Conservation (phyloP, 768 basidiomycete genomes). For the Mycena alexandri region DNA sequence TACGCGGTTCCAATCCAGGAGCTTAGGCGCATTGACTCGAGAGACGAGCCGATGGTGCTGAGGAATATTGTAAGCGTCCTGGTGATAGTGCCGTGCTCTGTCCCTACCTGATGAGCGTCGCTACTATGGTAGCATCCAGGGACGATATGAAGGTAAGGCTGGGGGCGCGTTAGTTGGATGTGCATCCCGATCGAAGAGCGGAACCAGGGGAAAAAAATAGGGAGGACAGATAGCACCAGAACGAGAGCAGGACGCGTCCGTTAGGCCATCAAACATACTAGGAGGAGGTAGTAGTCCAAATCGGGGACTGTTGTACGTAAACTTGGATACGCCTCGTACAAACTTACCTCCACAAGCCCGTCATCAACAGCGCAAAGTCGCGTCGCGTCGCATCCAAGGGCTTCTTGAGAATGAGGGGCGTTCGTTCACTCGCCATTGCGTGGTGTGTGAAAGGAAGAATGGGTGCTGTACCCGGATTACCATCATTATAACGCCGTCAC, state of each 20-base stretch:
- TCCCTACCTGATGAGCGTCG: conserved; percentile 61
- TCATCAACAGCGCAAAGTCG: conserved; percentile 33
- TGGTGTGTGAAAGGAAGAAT: not conserved
- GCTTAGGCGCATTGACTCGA: conserved; percentile 65
- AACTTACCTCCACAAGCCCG: conserved; percentile 32
- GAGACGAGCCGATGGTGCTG: conserved; percentile 68
- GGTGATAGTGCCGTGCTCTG: too few species aligned
- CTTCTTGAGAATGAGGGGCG: conserved; percentile 25
- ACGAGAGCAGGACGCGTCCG: too few species aligned
- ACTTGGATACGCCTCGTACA: not conserved
- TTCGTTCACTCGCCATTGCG: conserved; percentile 32
- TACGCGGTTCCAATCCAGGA: conserved; percentile 78
- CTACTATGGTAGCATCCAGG: conserved; percentile 66
- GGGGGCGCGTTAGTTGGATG: not conserved
- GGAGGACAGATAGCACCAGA: too few species aligned
- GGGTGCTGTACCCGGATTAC: too few species aligned
- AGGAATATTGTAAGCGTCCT: too few species aligned
- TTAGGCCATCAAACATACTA: too few species aligned
- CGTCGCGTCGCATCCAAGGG: conserved; percentile 13
- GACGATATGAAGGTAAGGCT: conserved; percentile 30
- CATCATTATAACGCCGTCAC: too few species aligned
- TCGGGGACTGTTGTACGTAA: not conserved
- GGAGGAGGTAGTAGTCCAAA: not conserved
- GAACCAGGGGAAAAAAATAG: too few species aligned
- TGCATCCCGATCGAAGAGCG: too few species aligned